Evolutionary conservation across 2,329 filamentous ascomycete species (phyloP), one percentile per base, ranked within the genome.

Genomic region (Colletotrichum filicis): DNA sequence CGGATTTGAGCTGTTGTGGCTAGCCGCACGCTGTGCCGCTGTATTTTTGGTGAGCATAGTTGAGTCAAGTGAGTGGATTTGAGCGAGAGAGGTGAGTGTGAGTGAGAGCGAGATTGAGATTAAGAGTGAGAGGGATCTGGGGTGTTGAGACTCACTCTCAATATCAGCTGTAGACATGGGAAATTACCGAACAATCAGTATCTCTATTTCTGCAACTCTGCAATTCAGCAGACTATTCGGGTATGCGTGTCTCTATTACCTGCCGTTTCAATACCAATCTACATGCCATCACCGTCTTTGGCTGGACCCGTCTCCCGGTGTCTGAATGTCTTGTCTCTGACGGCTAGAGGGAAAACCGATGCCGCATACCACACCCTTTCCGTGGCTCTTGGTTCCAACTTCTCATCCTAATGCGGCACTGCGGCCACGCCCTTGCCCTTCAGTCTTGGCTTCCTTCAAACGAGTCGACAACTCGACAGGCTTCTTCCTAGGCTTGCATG

Each of bases 1-100:
- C 60, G 16, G 66, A 73, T 70, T 73, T 52, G 22, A 69, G n/a
- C 66, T 61, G 55, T 24, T 19, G 42, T 49, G 42, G 42, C 19
- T n/a, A 49, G 42, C 42, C 19, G 42, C 68, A 19, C 42, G 42
- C 68, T 56, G 63, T 46, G 42, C 22, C 35, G 37, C 35, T 53
- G 9, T 61, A 6, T 5, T 58, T 30, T 57, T 46, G 59, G 53
- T 55, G 37, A 49, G 37, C 12, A 32, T 55, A 5, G 35, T 42
- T n/a, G 52, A 42, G 49, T 19, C 35, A 35, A 26, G 42, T 24
- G 28, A 7, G 22, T 32, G 37, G 32, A 5, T 28, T 52, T 42
- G 37, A 42, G 37, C 37, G 37, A 42, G 28, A 19, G 24, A 35
- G 32, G 11, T 8, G 8, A 32, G 30, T 32, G 30, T 32, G 30